These are phyloP conservation scores for Dactylellina leptospora DNA, from an alignment of 2,329 filamentous ascomycete species.

Conservation along the genomic window DNA sequence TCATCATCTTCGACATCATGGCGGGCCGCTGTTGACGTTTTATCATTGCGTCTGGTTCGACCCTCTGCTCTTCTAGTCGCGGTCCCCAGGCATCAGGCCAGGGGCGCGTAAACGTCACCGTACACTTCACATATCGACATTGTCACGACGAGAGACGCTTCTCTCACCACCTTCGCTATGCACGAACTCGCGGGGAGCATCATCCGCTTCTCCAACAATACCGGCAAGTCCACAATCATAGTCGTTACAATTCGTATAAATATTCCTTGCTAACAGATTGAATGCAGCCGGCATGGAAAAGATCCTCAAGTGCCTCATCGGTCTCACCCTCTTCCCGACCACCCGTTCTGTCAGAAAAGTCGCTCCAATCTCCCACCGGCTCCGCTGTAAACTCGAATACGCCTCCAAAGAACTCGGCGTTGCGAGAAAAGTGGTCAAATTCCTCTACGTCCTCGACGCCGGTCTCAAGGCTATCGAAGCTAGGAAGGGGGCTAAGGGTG, in stretches of 20 bases:
- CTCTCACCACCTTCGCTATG: slow-evolving; percentile 22
- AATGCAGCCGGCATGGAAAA: slow-evolving; percentile 49
- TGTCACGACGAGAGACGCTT: slow-evolving; percentile 14
- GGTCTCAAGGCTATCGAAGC: slow-evolving; percentile 47
- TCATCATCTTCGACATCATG: background rate
- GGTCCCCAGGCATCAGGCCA: slow-evolving; percentile 7
- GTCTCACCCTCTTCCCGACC: slow-evolving; percentile 36
- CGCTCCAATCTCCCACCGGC: slow-evolving; percentile 13
- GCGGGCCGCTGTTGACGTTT: background rate
- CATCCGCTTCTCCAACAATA: slow-evolving; percentile 53
- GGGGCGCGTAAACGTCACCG: background rate
- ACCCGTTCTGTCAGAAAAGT: slow-evolving; percentile 23
- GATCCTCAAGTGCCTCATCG: slow-evolving; percentile 49
- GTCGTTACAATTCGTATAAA: background rate
- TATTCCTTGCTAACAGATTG: background rate
- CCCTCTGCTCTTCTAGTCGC: background rate
- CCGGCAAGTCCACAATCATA: slow-evolving; percentile 22
- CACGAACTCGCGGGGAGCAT: slow-evolving; percentile 47
- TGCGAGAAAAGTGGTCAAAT: slow-evolving; percentile 48
- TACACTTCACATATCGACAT: background rate
- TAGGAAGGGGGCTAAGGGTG: slow-evolving; percentile 31
- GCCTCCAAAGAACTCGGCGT: slow-evolving; percentile 38
- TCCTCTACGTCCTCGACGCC: slow-evolving; percentile 49
- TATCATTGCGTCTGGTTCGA: background rate
- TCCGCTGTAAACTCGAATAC: slow-evolving; percentile 21